phyloP scores from a whole-genome alignment of 2,329 filamentous ascomycete genomes.

The Cytospora paraplurivora region DNA sequence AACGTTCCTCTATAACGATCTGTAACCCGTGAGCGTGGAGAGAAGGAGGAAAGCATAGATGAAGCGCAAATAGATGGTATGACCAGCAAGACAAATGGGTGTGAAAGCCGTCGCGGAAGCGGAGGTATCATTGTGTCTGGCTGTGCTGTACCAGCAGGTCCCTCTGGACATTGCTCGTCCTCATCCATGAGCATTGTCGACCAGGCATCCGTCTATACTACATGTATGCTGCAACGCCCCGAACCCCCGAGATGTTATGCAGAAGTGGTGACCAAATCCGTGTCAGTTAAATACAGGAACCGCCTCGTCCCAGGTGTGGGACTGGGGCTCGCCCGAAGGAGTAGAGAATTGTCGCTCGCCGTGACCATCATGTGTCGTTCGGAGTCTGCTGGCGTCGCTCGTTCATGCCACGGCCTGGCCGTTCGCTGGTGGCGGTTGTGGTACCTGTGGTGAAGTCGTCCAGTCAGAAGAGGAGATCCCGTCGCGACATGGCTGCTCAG shows the following conservation, averaged over 20 bases:
- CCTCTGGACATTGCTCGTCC: constrained; percentile 4
- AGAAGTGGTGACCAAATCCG: constrained; percentile 23
- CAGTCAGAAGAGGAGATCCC: neutral
- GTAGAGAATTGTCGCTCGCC: constrained; percentile 20
- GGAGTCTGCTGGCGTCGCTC: neutral
- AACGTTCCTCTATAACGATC: neutral
- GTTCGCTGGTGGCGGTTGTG: constrained; percentile 22
- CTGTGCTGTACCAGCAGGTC: constrained; percentile 12
- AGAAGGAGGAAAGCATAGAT: neutral
- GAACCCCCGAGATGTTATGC: constrained; percentile 23
- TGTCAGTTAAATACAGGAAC: constrained; percentile 23
- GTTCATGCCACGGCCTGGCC: constrained; percentile 22
- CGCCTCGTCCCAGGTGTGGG: neutral
- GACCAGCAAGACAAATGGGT: neutral
- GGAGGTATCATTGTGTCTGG: constrained; percentile 28
- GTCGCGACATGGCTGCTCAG: neutral
- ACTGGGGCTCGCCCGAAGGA: constrained; percentile 16
- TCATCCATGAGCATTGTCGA: constrained; percentile 8
- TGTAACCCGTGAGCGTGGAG: constrained; percentile 10
- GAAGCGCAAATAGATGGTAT: neutral
- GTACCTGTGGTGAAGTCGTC: constrained; percentile 15
- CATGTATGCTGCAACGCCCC: constrained; percentile 26
- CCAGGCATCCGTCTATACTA: constrained; percentile 26
- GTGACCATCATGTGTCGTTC: neutral
- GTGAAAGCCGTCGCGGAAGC: constrained; percentile 8